Conservation (phyloP, 768 basidiomycete genomes). For the Phaeolepiota aurea region DNA sequence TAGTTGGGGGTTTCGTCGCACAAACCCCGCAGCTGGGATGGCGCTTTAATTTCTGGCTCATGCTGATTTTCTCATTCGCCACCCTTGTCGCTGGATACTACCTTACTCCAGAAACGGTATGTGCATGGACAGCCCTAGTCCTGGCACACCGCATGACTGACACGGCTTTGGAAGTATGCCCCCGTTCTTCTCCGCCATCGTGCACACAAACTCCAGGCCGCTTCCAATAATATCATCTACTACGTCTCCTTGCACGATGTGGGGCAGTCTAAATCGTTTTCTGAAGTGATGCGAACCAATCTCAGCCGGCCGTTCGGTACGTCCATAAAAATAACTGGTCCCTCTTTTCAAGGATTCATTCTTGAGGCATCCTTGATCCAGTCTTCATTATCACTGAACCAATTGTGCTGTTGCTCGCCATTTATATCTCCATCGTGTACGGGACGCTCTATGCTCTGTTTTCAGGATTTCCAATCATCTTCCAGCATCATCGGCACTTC, state of each 20-base stretch:
- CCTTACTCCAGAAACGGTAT: constrained; percentile 49
- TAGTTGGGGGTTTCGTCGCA: constrained; percentile 59
- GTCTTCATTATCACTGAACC: constrained; percentile 57
- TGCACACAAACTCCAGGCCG: constrained; percentile 32
- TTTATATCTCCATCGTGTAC: constrained; percentile 56
- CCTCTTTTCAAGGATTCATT: constrained; percentile 1
- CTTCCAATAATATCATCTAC: constrained; percentile 28
- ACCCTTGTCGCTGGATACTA: constrained; percentile 38
- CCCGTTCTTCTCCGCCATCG: constrained; percentile 52
- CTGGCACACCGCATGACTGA: too few species aligned
- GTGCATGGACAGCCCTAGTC: constrained; percentile 4
- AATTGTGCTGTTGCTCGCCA: constrained; percentile 47
- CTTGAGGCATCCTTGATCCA: too few species aligned
- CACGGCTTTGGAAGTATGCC: constrained; percentile 31
- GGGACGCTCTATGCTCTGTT: constrained; percentile 59
- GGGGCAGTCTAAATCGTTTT: constrained; percentile 30
- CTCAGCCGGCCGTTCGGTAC: constrained; percentile 48
- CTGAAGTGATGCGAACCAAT: constrained; percentile 35
- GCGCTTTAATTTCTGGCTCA: constrained; percentile 61
- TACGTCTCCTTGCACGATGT: constrained; percentile 46
- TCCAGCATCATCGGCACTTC: constrained; percentile 44
- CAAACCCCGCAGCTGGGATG: constrained; percentile 40
- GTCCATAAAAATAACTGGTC: constrained; percentile 9
- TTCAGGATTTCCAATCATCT: constrained; percentile 53
- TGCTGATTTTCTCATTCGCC: constrained; percentile 42